These are phyloP conservation scores for Gracilariopsis chorda DNA, from an alignment of 23 red algal species.

Conservation along the genomic window DNA sequence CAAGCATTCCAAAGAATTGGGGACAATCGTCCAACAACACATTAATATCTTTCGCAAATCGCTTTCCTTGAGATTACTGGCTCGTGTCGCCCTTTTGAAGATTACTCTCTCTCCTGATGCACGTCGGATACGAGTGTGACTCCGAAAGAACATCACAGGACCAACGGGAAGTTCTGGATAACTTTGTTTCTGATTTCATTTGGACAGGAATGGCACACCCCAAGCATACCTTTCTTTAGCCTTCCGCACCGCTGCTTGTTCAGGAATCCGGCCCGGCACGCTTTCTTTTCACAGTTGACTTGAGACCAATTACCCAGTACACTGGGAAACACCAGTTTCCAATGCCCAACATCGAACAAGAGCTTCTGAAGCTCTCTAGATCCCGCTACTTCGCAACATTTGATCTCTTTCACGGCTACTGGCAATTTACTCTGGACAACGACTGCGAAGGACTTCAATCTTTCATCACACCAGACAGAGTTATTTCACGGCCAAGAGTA, in stretches of 20 bases:
- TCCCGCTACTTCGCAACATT: background rate
- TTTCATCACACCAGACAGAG: background rate
- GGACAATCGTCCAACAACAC: background rate
- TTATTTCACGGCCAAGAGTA: background rate
- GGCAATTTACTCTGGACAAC: background rate
- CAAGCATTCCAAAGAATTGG: background rate
- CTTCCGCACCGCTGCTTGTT: background rate
- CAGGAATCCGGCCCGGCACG: slow-evolving; percentile 10
- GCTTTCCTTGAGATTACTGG: background rate
- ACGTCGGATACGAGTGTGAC: background rate
- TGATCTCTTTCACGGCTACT: background rate
- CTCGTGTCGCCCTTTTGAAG: background rate
- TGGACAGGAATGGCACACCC: background rate
- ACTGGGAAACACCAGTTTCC: background rate
- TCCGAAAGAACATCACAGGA: background rate
- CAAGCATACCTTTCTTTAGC: background rate
- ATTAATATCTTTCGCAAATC: slow-evolving; percentile 1
- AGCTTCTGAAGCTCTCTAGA: background rate
- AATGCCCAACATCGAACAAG: slow-evolving; percentile 15
- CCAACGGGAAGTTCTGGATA: background rate
- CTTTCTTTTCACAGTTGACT: slow-evolving; percentile 15
- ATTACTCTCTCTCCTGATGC: background rate
- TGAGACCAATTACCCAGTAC: background rate
- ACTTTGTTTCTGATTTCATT: background rate
- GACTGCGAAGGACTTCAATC: background rate